A percentile compares a stretch with the other conserved stretches of the same genome.
phyloP scores from a whole-genome alignment of 2,329 filamentous ascomycete genomes.

The Pyricularia sp. region DNA sequence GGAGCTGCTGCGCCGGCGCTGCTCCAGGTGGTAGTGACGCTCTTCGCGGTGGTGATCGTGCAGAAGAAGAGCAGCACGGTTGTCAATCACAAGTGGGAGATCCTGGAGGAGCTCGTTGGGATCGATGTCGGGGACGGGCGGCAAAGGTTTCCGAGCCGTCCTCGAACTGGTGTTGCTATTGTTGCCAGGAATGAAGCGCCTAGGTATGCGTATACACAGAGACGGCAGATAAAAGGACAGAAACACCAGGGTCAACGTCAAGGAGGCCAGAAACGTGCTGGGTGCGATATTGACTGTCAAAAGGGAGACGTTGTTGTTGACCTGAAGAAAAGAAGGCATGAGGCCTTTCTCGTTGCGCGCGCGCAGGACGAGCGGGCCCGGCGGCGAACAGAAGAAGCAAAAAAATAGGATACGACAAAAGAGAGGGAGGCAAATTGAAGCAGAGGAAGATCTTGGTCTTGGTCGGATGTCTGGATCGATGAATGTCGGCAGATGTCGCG shows the following conservation, averaged over 20 bases:
- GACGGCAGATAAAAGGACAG: conserved; percentile 33
- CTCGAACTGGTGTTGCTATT: background rate
- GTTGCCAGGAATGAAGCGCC: background rate
- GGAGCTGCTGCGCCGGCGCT: conserved; percentile 12
- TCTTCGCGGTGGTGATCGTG: conserved; percentile 7
- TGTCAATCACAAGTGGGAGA: conserved; percentile 9
- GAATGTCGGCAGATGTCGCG: background rate
- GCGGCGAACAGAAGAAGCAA: background rate
- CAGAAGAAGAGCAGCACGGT: conserved; percentile 8
- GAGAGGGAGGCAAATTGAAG: background rate
- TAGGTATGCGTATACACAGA: conserved; percentile 8
- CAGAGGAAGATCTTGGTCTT: too few species aligned
- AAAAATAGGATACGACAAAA: background rate
- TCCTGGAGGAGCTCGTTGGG: conserved; percentile 11
- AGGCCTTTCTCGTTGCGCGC: background rate
- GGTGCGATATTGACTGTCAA: conserved; percentile 46
- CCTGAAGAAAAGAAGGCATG: conserved; percentile 46
- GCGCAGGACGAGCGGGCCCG: background rate
- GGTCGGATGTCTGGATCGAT: background rate
- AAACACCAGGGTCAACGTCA: conserved; percentile 37
- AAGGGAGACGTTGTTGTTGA: conserved; percentile 49
- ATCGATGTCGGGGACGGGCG: conserved; percentile 5
- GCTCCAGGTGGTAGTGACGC: conserved; percentile 12
- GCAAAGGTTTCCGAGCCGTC: conserved; percentile 6
- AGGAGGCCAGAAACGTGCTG: conserved; percentile 40